phyloP scores from a whole-genome alignment of 495 filamentous ascomycete species.

The Hypoxylon lenormandii region DNA sequence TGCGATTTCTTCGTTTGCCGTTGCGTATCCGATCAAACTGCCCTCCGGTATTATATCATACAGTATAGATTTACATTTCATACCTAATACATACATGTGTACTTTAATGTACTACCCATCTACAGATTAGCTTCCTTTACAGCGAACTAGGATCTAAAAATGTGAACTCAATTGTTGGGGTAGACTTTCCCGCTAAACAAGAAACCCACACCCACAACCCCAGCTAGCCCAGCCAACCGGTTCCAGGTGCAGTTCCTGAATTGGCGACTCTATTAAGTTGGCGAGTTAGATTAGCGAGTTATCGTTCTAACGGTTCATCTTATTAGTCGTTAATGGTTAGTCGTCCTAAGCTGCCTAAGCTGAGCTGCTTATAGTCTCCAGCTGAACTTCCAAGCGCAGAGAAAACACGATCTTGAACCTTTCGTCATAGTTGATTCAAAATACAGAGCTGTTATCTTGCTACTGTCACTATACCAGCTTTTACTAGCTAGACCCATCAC shows the following conservation, averaged over 20 bases:
- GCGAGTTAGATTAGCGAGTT: conserved; percentile 22
- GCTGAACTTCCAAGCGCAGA: conserved; percentile 10
- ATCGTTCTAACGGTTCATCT: conserved; percentile 4
- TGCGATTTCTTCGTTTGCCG: neutral
- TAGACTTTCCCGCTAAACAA: conserved; percentile 31
- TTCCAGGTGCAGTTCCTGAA: conserved; percentile 31
- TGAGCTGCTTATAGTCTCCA: conserved; percentile 4
- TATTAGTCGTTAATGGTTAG: neutral
- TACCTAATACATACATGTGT: neutral
- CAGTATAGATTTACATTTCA: neutral
- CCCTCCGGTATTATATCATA: neutral
- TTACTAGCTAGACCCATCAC: no score
- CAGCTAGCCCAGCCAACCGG: conserved; percentile 23
- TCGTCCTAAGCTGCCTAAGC: no score
- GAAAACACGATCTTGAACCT: conserved; percentile 13
- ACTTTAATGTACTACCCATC: neutral
- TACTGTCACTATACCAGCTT: no score
- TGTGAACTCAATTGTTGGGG: conserved; percentile 53
- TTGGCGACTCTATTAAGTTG: conserved; percentile 23
- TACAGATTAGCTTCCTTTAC: conserved; percentile 18
- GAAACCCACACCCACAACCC: conserved; percentile 20
- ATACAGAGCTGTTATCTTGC: no score
- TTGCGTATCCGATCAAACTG: neutral
- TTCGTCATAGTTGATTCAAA: conserved; percentile 1
- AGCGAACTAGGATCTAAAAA: conserved; percentile 16